Base-by-base conservation (phyloP, 2,329 filamentous ascomycete genomes). In the Cercospora canescens region DNA sequence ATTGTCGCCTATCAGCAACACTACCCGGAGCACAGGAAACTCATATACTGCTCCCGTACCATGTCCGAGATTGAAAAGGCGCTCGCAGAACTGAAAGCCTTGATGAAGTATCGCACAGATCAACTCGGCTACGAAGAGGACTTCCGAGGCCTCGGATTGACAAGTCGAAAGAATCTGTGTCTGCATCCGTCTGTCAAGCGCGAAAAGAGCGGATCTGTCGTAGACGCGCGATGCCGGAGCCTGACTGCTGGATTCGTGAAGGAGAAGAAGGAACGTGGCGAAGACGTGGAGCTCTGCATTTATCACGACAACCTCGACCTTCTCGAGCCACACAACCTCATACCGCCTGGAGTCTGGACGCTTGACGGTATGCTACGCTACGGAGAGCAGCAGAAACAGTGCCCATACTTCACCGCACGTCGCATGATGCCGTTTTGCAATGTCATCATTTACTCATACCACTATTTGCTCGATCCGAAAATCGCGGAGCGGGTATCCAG, bases 51-150 rank as follows among this genome's bases (percentile, higher is more conserved):
- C 83, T 99, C 95, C 69, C 93, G 95, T 82, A 99, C 95, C 64
- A 99, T 99, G 94, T 99, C 95, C 39, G 95, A 99, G 82, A 99
- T 99, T 75, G 95, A 99, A 78, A 99, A 99, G 81, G 95, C 96
- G 0, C 81, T 99, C 60, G 92, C 92, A 9, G 95, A 99, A 79
- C 79, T 99, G 73, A 93, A 95, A 78, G 89, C 89, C 26, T 81
- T 99, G 61, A 99, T 99, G 94, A 96, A 96, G 76, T 98, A 97
- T 76, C 91, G 95, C 16, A 84, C 92, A 6, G 87, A 97, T 69
- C 88, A 97, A 78, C 86, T 99, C n/a, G 95, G 95, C 0, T 85
- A 90, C 66, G 90, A 91, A 69, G 95, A 99, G 79, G 94, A 99
- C 18, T 99, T 99, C 72, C 87, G 95, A 59, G 95, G 93, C 0